Base-by-base conservation (phyloP, 139 green algal species). In the Gonium pectorale region DNA sequence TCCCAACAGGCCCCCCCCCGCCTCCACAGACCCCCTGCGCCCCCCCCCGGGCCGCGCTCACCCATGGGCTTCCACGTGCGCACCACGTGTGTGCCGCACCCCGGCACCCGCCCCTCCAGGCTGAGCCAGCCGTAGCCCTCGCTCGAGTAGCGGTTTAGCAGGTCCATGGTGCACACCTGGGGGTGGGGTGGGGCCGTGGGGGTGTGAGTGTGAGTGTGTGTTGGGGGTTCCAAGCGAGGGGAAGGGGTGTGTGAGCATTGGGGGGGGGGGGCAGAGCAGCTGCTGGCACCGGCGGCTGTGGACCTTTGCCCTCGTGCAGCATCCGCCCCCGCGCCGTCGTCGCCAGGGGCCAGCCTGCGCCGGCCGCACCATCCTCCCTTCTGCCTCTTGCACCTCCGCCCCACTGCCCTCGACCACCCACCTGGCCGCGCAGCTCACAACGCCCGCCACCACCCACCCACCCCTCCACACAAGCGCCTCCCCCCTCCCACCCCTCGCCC, bases 101-200 rank as follows among this genome's bases (percentile, higher is more conserved):
- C 89, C 44, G 86, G 88, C 51, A 74, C 81, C 37, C 59, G 44
- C 22, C 38, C 49, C 5, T 77, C 63, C 33, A 95, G 84, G 6
- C 67, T 35, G 69, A 91, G 56, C 89, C 89, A 92, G 70, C 86
- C 88, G 73, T 95, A 95, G 40, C 92, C 92, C 79, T 94, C 60
- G 33, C 78, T 84, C 22, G 90, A 91, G 78, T 92, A 89, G 35
- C 92, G 88, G 77, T 93, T 88, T 77, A 74, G 80, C n/a, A 41
- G 38, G 80, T 94, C 89, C 49, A 89, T 85, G 11, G 73, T 90
- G 85, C 87, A 92, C 38, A 94, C 92, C 92, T 95, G 84, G 31
- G 19, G 46, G 46, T 31, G 31, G 27, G 68, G 44, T 3, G 29
- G 40, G 4, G 67, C 0, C 27, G 38, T 40, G n/a, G 44, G 29